Base-by-base conservation (phyloP, 1,284 basidiomycete genomes). In the Cutaneotrichosporon cyanovorans region DNA sequence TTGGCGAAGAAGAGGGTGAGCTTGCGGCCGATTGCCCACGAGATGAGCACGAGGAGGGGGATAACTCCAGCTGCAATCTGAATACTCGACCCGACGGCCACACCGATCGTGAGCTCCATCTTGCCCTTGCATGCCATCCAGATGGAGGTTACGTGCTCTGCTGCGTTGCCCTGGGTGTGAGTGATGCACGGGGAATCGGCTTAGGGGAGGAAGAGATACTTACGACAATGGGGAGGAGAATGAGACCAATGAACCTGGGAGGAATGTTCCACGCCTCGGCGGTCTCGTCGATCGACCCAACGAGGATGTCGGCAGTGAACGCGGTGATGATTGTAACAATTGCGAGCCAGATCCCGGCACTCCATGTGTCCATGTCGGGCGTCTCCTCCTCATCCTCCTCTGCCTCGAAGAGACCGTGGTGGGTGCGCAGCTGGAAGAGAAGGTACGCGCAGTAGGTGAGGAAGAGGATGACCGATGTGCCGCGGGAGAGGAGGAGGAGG, bases 11-110 rank as follows among this genome's bases (percentile, higher is more conserved):
- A 86, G 20, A 92, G 75, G 0, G 87, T 91, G 36, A 95, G 74
- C 50, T 86, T 78, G 4, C 37, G 37, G 5, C 25, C 76, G 25
- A 87, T 77, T 14, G 78, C 77, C 87, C 85, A 89, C 18, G 85
- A 86, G 51, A 89, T 74, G 52, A 89, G 79, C 42, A 91, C 86
- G 43, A 92, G 75, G 22, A 90, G 72, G 2, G 88, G 88, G 19
- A 92, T 78, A 46, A 91, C 87, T 55, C 91, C 87, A 2, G 85
- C 77, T 0, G 88, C 84, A 59, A 92, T 90, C 84, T 91, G 88
- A 54, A 96, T 93, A 5, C 84, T 87, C 53, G 83, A 86, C 12
- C 91, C 91, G 45, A 96, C 84, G 47, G 86, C 87, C 2, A 96
- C 87, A 3, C 83, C 83, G 53, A 95, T 87, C 0, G 86, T 84